Percentiles rank a stretch among this genome's conserved stretches.
phyloP scores from a whole-genome alignment of 495 filamentous ascomycete genomes.

The Penicillium pancosmium region DNA sequence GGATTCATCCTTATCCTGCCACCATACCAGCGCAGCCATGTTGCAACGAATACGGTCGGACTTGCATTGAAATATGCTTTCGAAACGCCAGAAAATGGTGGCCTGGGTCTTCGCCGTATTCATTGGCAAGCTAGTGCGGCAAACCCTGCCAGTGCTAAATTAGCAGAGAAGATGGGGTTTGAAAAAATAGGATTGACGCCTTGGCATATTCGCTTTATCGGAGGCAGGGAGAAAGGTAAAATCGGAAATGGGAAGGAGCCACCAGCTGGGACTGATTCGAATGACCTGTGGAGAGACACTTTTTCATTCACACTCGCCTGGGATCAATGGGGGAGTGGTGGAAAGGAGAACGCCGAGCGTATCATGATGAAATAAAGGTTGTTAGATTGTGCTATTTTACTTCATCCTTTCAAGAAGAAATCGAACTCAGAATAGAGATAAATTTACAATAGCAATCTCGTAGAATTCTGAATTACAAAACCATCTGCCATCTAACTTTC shows the following conservation, averaged over 20 bases:
- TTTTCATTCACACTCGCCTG: slow-evolving; percentile 20
- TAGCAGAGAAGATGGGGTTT: slow-evolving; percentile 30
- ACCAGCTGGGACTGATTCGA: slow-evolving; percentile 20
- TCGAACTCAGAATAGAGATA: background rate
- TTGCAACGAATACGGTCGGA: slow-evolving; percentile 25
- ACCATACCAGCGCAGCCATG: slow-evolving; percentile 28
- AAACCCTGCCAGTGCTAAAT: slow-evolving; percentile 19
- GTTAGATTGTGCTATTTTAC: background rate
- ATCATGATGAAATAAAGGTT: slow-evolving; percentile 12
- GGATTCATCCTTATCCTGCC: slow-evolving; percentile 29
- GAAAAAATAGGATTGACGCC: slow-evolving; percentile 16
- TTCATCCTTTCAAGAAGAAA: background rate
- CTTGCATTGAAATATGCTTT: slow-evolving; percentile 20
- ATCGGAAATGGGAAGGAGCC: slow-evolving; percentile 21
- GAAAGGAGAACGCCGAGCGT: slow-evolving; percentile 4
- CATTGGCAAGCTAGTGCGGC: slow-evolving; percentile 22
- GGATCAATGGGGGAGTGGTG: slow-evolving; percentile 21
- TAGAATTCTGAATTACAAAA: slow-evolving; percentile 14
- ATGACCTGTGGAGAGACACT: slow-evolving; percentile 29
- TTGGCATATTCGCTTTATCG: slow-evolving; percentile 26
- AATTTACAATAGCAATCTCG: background rate
- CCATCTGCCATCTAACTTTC: slow-evolving; percentile 57
- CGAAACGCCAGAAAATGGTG: slow-evolving; percentile 10
- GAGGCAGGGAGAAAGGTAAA: slow-evolving; percentile 22
- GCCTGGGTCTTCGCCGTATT: slow-evolving; percentile 21